Evolutionary conservation across 2,329 filamentous ascomycete genomes (phyloP), one percentile per base, ranked within the genome.

Genomic region (Epichloe hybrida): DNA sequence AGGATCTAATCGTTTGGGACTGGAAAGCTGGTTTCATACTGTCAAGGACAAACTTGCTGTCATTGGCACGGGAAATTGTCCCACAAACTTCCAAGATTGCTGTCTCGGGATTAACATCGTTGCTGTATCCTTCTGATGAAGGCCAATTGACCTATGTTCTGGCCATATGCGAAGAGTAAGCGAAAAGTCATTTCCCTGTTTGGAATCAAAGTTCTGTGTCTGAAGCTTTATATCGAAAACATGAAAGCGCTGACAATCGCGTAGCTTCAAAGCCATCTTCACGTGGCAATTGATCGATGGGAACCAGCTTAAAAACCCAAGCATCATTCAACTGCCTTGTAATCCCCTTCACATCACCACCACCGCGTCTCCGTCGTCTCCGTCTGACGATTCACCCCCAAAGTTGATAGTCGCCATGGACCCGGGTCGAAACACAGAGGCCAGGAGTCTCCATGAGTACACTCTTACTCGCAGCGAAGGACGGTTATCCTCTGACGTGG

Each of bases 1-100:
- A 83, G 52, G 77, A 83, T 55, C 62, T 98, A 9, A 80, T 84
- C 54, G 71, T 90, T 0, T 98, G 90, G 90, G 75, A 90, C 55
- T 98, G 91, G 91, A 68, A 70, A 41, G 68, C 66, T 0, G 76
- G 75, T 15, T 66, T 63, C 17, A 62, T 86, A 27, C 61, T 82
- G 0, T 72, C 75, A 23, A 80, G 72, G 58, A 65, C 76, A 2
- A 73, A 77, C 52, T 56, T 88, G 17, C 65, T 77, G 5, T 60
- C 60, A 1, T 63, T 69, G 6, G 71, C 72, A 1, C 64, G 65
- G 50, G 59, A 68, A 21, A 62, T 72, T 21, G 42, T 56, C 4
- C 64, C 64, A 3, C 63, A 64, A 11, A 62, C 64, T 3, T 58
- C 58, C 52, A 72, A 74, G 54, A 60, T 76, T 20, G 74, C 77